These are phyloP conservation scores for Stylonectria norvegica DNA, from an alignment of 2,329 filamentous ascomycete species.

Conservation along the genomic window DNA sequence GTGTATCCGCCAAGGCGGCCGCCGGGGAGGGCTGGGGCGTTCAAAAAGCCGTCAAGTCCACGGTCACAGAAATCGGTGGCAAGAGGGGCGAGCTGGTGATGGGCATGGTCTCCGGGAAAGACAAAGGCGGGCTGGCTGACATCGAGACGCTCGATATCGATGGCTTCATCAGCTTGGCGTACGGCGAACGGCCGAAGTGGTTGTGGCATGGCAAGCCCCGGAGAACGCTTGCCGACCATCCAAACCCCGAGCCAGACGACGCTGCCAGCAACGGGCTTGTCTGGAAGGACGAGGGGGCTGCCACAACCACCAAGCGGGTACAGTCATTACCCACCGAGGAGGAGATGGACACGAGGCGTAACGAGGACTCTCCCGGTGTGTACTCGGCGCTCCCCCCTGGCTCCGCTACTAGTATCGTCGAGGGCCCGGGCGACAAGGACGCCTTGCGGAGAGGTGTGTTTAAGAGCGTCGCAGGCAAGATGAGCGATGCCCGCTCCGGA, in stretches of 20 bases:
- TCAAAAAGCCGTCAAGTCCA: conserved; percentile 92
- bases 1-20: conserved; percentile 83
- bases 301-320: conserved; percentile 45
- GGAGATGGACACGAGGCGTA: conserved; percentile 42
- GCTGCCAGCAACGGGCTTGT: conserved; percentile 48
- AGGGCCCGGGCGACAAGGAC: conserved; percentile 52
- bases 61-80: conserved; percentile 86
- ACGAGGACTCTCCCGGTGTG: conserved; percentile 43
- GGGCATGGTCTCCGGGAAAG: conserved; percentile 84
- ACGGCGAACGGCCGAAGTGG: conserved; percentile 85
- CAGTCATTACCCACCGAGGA: conserved; percentile 53
- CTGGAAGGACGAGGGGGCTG: conserved; percentile 48
- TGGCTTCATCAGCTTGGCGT: conserved; percentile 71
- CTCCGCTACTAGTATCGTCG: conserved; percentile 45
- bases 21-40: conserved; percentile 87
- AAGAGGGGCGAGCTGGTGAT: conserved; percentile 93
- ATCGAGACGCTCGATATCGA: conserved; percentile 91
- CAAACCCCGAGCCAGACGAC: conserved; percentile 47
- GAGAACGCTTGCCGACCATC: conserved; percentile 53
- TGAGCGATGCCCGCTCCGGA: conserved; percentile 77
- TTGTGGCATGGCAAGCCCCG: conserved; percentile 89
- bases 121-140: conserved; percentile 86
- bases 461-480: conserved; percentile 75
- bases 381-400: conserved; percentile 43
- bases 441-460: conserved; percentile 64